Base-by-base conservation (phyloP, 306 rosid species). In the Senna tora region DNA sequence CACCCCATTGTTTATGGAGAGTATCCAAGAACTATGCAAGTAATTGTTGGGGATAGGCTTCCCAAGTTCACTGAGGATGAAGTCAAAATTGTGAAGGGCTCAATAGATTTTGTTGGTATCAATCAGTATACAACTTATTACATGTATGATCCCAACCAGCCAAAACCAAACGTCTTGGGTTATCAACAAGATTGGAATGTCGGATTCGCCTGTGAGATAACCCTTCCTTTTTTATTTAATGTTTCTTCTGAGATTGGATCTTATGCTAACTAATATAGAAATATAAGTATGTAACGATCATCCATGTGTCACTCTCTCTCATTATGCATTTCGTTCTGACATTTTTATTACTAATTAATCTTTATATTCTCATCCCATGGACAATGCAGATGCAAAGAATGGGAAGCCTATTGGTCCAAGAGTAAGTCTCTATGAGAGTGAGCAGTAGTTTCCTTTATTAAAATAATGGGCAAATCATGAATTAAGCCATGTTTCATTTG, bases 1-100 rank as follows among this genome's bases (percentile, higher is more conserved):
- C 88, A 88, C 56, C 93, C 93, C 1, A 75, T 85, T 22, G 85
- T 85, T 7, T 88, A 88, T 25, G 93, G 93, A 1, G 93, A 85
- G 82, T 88, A 88, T 72, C 93, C 93, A 5, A 83, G 50, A 81
- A 83, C 88, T 38, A 70, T 88, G 51, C 87, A 88, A 75, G 42
- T 33, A 0, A 83, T 85, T 20, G 93, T 85, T 47, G 87, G 88
- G 39, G 51, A 79, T 9, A 81, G 93, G 80, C 82, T 88, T 17
- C 93, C 93, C 0, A 88, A 75, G 39, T 88, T 88, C 85, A 83
- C 79, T 6, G 50, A 77, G 45, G 87, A 88, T 65, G 84, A 88
- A 73, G 85, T 83, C 33, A 81, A 81, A 69, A 58, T 88, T 56
- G 88, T 88, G 72, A 83, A 85, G 52, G 93, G 93, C 5, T 85